A percentile compares a stretch with the other conserved stretches of the same genome.
These are phyloP conservation scores for Elaeis oleifera DNA, from an alignment of 202 grass and related monocot species.

Conservation along the genomic window DNA sequence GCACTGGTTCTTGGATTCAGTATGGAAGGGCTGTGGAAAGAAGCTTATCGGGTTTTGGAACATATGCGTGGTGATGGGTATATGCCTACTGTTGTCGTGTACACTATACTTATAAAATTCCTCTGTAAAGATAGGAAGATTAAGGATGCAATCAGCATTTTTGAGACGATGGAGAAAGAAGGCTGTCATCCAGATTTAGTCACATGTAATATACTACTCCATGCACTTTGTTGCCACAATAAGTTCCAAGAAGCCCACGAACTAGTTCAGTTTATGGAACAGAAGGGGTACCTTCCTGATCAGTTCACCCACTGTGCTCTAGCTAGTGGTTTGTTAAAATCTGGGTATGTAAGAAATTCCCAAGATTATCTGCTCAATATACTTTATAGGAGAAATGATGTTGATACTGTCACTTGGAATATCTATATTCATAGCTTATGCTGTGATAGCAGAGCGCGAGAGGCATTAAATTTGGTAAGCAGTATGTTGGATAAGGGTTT, in stretches of 20 bases:
- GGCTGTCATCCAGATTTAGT: conserved; percentile 22
- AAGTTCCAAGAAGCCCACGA: conserved; percentile 15
- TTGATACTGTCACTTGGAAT: conserved; percentile 29
- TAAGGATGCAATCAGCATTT: conserved; percentile 20
- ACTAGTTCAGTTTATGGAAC: conserved; percentile 26
- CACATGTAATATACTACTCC: conserved; percentile 38
- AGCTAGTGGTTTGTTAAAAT: conserved; percentile 25
- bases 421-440: conserved; percentile 43
- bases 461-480: conserved; percentile 14
- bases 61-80: conserved; percentile 21
- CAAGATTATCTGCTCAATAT: conserved; percentile 20
- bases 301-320: conserved; percentile 23
- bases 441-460: conserved; percentile 6
- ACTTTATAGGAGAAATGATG: conserved; percentile 3
- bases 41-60: conserved; percentile 29
- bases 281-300: conserved; percentile 12
- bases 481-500: conserved; percentile 24
- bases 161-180: conserved; percentile 22
- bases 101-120: conserved; percentile 27
- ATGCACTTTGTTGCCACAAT: conserved; percentile 24
- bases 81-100: conserved; percentile 35
- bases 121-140: conserved; percentile 26
- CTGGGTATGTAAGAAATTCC: conserved; percentile 17
- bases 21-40: conserved; percentile 33
- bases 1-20: conserved; percentile 31